Evolutionary conservation across 148 eudicot genomes (phyloP).

Genomic region (Gaultheria prostrata): DNA sequence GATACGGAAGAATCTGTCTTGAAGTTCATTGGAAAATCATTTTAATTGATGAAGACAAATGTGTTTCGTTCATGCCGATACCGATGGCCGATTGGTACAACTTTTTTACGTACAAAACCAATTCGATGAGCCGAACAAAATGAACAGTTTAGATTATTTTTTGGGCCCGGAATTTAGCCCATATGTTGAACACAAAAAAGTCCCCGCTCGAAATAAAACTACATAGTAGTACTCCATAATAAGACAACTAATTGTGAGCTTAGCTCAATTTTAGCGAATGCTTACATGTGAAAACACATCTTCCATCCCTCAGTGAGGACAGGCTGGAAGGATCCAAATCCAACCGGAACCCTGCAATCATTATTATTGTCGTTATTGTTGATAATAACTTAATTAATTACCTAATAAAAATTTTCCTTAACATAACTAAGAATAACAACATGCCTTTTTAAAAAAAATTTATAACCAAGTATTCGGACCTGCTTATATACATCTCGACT

Average conservation of each 20-base stretch:
- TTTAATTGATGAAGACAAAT: too few relatives aligned
- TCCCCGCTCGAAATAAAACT: background rate
- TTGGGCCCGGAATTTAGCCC: background rate
- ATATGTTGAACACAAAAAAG: background rate
- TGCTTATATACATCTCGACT: too few relatives aligned
- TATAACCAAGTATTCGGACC: too few relatives aligned
- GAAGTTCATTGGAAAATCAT: background rate
- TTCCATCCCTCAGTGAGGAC: slow-evolving; percentile 36
- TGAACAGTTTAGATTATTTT: background rate
- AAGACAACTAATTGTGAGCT: background rate
- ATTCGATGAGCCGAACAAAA: too few relatives aligned
- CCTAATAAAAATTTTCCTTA: background rate
- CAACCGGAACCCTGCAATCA: slow-evolving; percentile 40
- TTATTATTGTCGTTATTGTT: slow-evolving; percentile 18
- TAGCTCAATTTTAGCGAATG: slow-evolving; percentile 19
- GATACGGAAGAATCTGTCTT: background rate
- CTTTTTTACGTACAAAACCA: background rate
- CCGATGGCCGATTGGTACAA: background rate
- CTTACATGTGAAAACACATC: slow-evolving; percentile 12
- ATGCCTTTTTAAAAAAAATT: too few relatives aligned
- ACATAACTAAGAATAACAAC: too few relatives aligned
- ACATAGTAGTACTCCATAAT: background rate
- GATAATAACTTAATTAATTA: slow-evolving; percentile 18
- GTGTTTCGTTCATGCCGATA: background rate
- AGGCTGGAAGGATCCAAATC: slow-evolving; percentile 63